phyloP scores from a whole-genome alignment of 352 stramenopile species.

The Elongisporangium anandrum region DNA sequence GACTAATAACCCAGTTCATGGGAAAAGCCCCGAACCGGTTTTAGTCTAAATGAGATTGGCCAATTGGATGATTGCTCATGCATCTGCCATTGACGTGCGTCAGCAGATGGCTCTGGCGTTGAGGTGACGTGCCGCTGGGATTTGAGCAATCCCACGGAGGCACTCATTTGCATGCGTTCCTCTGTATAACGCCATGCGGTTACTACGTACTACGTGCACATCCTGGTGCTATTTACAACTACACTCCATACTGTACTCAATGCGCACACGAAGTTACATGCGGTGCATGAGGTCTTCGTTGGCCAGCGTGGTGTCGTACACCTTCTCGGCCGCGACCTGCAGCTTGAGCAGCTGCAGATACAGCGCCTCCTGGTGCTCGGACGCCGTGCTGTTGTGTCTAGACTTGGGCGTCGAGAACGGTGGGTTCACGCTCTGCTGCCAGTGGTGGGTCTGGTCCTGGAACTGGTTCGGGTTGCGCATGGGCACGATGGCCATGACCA shows the following conservation, averaged over 20 bases:
- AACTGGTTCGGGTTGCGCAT: background rate
- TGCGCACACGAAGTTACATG: background rate
- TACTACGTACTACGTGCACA: no score
- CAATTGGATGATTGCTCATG: background rate
- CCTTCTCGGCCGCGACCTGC: background rate
- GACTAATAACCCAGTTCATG: no score
- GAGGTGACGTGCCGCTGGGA: background rate
- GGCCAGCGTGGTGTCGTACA: slow-evolving; percentile 2
- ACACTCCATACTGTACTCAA: no score
- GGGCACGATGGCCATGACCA: background rate
- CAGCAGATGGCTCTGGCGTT: background rate
- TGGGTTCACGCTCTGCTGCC: background rate
- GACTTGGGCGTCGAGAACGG: background rate
- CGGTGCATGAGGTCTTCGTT: slow-evolving; percentile 1
- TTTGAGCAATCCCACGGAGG: background rate
- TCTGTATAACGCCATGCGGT: no score
- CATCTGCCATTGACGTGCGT: background rate
- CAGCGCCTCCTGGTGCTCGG: background rate
- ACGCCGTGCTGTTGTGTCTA: background rate
- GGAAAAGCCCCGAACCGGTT: no score
- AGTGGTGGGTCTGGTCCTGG: background rate
- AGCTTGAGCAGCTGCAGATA: slow-evolving; percentile 1
- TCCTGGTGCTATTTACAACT: no score
- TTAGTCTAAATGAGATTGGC: no score
- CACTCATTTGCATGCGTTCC: background rate